Conservation (phyloP, 495 filamentous ascomycete species). For the Trichoderma reesei region DNA sequence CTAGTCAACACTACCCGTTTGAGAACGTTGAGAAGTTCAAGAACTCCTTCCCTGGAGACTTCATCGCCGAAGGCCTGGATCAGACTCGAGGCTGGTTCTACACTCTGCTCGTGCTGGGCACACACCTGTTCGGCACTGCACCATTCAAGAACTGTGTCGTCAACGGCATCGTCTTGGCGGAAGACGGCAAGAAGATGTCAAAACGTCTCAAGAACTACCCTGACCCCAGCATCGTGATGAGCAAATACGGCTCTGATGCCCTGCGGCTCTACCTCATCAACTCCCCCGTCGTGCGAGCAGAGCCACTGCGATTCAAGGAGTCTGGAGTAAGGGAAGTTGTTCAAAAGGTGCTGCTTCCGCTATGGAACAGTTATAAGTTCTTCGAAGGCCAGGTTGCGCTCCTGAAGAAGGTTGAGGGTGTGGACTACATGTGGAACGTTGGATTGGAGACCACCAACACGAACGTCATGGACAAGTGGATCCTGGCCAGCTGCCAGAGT, state of each 20-base stretch:
- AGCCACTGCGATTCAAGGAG: conserved; percentile 88
- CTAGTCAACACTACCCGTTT: conserved; percentile 88
- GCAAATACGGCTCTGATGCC: conserved; percentile 86
- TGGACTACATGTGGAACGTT: conserved; percentile 74
- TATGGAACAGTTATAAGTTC: conserved; percentile 98
- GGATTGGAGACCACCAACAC: conserved; percentile 61
- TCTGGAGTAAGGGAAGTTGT: conserved; percentile 92
- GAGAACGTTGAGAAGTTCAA: conserved; percentile 76
- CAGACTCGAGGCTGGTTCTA: conserved; percentile 91
- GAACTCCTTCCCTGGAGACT: conserved; percentile 83
- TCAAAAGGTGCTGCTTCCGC: conserved; percentile 80
- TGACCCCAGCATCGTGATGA: conserved; percentile 75
- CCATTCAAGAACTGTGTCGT: conserved; percentile 97
- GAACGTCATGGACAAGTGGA: conserved; percentile 97
- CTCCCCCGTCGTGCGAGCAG: conserved; percentile 89
- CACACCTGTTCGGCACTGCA: conserved; percentile 76
- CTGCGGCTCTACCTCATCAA: conserved; percentile 94
- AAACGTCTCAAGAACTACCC: conserved; percentile 98
- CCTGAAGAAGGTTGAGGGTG: conserved; percentile 75
- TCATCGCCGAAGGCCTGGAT: conserved; percentile 89
- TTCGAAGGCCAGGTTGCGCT: conserved; percentile 92
- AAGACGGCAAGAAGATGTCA: conserved; percentile 99
- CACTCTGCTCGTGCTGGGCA: conserved; percentile 81
- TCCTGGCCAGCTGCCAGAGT: conserved; percentile 86
- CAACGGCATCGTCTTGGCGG: conserved; percentile 89